Evolutionary conservation across 2,329 filamentous ascomycete species (phyloP), one percentile per base, ranked within the genome.

Genomic region (Colletotrichum sp.): DNA sequence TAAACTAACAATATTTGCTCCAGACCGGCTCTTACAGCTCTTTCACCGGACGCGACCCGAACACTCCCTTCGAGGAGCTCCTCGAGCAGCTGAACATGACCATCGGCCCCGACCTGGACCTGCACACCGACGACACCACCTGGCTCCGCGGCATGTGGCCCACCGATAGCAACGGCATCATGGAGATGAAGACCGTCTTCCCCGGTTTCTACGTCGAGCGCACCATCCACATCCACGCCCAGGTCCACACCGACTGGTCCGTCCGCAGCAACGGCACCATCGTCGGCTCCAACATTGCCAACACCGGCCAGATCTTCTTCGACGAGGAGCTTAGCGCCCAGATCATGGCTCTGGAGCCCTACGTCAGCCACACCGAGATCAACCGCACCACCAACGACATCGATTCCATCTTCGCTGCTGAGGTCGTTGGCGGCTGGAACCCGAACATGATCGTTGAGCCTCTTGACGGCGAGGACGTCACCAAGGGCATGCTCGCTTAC

Each of bases 291-390:
- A 80, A 82, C 1, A 81, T 81, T 43, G 82, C 82, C 39, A 91
- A 48, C 70, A 72, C 64, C 26, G 73, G 69, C 16, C 73, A 75
- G 43, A 34, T 72, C 39, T 75, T 75, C 64, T 75, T 75, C 43
- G 73, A 73, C 24, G 67, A 75, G 55, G 30, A 61, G 18, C 61
- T 75, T 4, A 72, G 63, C 69, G 55, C 36, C 28, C 52, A 72
- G 69, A 90, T 93, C 68, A 89, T 92, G 74, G 79, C 82, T 13
- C 83, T 84, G 0, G 79, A 82, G 3, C 90, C 91, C 1, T 90
- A 91, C 81, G 81, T 78, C 48, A 81, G 81, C 71, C 90, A 90
- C 81, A 86, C 71, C 32, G 71, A 64, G 32, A 74, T 74, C 43
- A 74, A 74, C 59, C 71, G 71, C 57, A 74, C 71, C 43, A 74